Evolutionary conservation across 2,329 filamentous ascomycete genomes (phyloP).

Genomic region (Nemania serpens): DNA sequence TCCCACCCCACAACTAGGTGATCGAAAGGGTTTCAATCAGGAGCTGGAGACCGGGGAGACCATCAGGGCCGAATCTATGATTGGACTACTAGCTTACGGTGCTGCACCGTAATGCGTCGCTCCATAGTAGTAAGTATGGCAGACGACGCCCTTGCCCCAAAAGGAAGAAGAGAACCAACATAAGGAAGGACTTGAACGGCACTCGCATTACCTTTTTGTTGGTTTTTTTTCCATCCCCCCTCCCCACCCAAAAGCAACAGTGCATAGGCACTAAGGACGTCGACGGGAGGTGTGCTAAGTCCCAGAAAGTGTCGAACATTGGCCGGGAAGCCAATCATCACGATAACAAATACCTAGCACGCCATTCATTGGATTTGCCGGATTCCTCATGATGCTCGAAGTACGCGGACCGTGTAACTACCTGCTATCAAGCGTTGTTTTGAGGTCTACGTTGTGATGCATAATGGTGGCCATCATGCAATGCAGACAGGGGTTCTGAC

Average conservation of each 20-base stretch:
- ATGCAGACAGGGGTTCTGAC: not conserved
- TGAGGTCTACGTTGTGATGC: not conserved
- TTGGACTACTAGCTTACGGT: not conserved
- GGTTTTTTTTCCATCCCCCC: not conserved
- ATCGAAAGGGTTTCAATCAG: not conserved
- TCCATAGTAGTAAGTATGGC: not conserved
- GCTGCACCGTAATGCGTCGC: not conserved
- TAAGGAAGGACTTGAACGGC: not conserved
- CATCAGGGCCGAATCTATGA: too few species aligned
- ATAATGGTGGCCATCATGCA: constrained; percentile 5
- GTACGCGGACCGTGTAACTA: not conserved
- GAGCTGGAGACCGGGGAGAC: too few species aligned
- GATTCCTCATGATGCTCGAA: not conserved
- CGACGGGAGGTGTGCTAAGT: not conserved
- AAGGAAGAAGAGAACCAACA: not conserved
- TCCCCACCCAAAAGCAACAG: not conserved
- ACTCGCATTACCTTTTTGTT: not conserved
- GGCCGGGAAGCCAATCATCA: not conserved
- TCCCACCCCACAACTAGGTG: not conserved
- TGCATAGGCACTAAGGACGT: not conserved
- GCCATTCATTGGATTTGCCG: not conserved
- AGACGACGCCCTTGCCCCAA: not conserved
- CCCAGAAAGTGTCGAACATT: not conserved
- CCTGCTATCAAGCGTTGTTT: not conserved
- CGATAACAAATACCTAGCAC: not conserved